A percentile compares a stretch with the other conserved stretches of the same genome.
Evolutionary conservation across 164 flowering plant species (phyloP).

Genomic region (Stephania japonica): DNA sequence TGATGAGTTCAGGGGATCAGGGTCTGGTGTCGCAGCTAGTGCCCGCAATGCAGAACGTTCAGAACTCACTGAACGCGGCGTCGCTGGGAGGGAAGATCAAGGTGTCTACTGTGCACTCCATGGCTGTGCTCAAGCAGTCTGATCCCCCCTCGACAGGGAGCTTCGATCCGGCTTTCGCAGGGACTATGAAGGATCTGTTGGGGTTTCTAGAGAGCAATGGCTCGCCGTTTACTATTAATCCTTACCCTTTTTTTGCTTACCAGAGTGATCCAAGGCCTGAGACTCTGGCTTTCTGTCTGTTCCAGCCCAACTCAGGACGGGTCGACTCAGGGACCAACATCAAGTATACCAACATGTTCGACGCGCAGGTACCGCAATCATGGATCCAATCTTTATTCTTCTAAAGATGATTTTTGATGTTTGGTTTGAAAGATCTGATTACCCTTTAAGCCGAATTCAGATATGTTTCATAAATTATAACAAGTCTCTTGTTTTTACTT

Average conservation of each 20-base stretch:
- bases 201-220: conserved; percentile 54
- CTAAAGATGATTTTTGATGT: not conserved
- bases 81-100: conserved; percentile 63
- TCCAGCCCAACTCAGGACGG: conserved; percentile 84
- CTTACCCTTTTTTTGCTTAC: conserved; percentile 94
- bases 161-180: conserved; percentile 37
- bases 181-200: conserved; percentile 45
- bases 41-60: conserved; percentile 84
- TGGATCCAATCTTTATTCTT: not conserved
- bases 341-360: conserved; percentile 91
- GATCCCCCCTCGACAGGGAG: conserved; percentile 80
- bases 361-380: conserved; percentile 62
- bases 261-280: conserved; percentile 85
- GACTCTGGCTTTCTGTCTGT: conserved; percentile 80
- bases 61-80: conserved; percentile 49
- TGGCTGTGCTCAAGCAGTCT: conserved; percentile 68
- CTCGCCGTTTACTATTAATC: conserved; percentile 77
- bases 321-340: conserved; percentile 61
- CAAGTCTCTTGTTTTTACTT: not conserved
- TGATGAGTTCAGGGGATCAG: conserved; percentile 44
- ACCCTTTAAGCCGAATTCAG: not conserved
- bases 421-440: not conserved
- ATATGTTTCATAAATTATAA: too few species aligned
- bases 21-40: conserved; percentile 39
- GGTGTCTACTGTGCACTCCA: conserved; percentile 89